Conservation (phyloP, 768 basidiomycete species). For the Psilocybe cubensis region DNA sequence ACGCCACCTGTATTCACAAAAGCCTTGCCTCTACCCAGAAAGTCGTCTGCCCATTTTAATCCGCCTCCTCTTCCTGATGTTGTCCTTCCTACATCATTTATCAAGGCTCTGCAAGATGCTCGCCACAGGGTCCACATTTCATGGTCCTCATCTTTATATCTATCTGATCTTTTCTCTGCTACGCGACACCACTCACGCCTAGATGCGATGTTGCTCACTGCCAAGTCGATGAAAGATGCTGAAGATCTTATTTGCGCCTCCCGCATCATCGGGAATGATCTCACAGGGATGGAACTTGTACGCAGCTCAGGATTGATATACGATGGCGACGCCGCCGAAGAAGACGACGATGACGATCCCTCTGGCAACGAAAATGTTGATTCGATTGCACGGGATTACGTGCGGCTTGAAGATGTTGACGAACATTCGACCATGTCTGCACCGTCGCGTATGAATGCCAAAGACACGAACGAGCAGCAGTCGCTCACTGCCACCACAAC, state of each 20-base stretch:
- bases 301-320: slow-evolving; percentile 13
- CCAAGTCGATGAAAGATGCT: slow-evolving; percentile 62
- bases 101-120: slow-evolving; percentile 32
- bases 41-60: slow-evolving; percentile 15
- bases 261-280: slow-evolving; percentile 65
- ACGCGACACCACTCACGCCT: slow-evolving; percentile 71
- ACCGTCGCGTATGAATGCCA: background rate
- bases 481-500: no score
- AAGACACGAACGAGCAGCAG: background rate
- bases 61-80: slow-evolving; percentile 17
- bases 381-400: slow-evolving; percentile 3
- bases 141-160: slow-evolving; percentile 59
- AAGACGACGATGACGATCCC: slow-evolving; percentile 9
- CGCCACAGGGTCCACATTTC: slow-evolving; percentile 48
- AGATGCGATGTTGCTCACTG: slow-evolving; percentile 70
- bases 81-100: slow-evolving; percentile 33
- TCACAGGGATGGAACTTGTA: slow-evolving; percentile 63
- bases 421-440: slow-evolving; percentile 4
- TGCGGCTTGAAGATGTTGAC: slow-evolving; percentile 1
- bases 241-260: slow-evolving; percentile 69
- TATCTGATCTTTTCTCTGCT: slow-evolving; percentile 75
- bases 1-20: slow-evolving; percentile 29
- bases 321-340: slow-evolving; percentile 13
- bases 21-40: slow-evolving; percentile 30
- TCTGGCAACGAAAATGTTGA: slow-evolving; percentile 4